Conservation (phyloP, 305 asterid species). For the Fraxinus greggii region DNA sequence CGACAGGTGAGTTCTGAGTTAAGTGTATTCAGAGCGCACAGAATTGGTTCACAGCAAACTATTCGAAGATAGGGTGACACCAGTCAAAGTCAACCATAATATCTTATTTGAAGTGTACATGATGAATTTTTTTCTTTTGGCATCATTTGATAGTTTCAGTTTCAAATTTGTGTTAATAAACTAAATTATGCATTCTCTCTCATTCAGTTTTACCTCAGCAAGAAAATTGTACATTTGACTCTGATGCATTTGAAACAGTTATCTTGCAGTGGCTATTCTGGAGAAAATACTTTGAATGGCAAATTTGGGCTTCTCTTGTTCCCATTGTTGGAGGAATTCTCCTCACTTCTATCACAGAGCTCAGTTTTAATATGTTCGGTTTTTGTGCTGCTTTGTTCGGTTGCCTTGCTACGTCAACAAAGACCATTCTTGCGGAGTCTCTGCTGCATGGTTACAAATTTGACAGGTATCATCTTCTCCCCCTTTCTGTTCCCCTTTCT, state of each 20-base stretch:
- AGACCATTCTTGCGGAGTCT: conserved; percentile 92
- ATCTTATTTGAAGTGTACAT: not conserved
- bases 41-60: not conserved
- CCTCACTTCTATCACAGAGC: conserved; percentile 84
- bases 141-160: not conserved
- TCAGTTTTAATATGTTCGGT: conserved; percentile 77
- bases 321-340: conserved; percentile 99
- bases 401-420: conserved; percentile 86
- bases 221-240: not conserved
- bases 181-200: not conserved
- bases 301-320: conserved; percentile 83
- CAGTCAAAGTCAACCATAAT: not conserved
- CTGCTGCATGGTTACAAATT: conserved; percentile 85
- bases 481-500: not conserved
- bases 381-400: conserved; percentile 92
- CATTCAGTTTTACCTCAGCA: not conserved
- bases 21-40: conserved; percentile 14
- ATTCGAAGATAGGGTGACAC: not conserved
- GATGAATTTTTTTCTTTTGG: not conserved
- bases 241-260: conserved; percentile 44
- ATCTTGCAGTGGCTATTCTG: conserved; percentile 87
- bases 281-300: conserved; percentile 80
- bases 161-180: not conserved
- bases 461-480: conserved; percentile 55
- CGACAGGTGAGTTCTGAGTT: conserved; percentile 51